Conservation (phyloP, 2,329 filamentous ascomycete genomes). For the Colletotrichum paranaense region DNA sequence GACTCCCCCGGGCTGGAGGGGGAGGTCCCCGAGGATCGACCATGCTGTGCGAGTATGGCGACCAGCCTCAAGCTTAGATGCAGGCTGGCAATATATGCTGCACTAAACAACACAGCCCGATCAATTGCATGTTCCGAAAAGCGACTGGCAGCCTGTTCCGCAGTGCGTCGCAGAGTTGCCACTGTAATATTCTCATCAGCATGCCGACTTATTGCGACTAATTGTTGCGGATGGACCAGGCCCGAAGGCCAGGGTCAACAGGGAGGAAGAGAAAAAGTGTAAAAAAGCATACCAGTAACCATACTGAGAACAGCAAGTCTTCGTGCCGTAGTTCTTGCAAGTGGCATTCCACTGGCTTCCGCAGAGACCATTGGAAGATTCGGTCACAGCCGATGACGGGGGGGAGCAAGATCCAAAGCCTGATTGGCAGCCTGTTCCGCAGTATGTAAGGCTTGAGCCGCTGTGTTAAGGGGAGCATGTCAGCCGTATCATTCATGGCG, state of each 20-base stretch:
- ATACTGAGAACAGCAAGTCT: slow-evolving; percentile 49
- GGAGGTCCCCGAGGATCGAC: neutral
- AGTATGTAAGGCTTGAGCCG: slow-evolving; percentile 46
- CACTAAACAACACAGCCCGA: neutral
- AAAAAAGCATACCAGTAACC: slow-evolving; percentile 47
- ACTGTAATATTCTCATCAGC: slow-evolving; percentile 37
- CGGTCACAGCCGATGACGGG: slow-evolving; percentile 36
- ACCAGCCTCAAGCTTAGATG: slow-evolving; percentile 13
- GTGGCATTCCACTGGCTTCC: slow-evolving; percentile 45
- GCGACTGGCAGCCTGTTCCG: slow-evolving; percentile 46
- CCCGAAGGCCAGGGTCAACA: neutral
- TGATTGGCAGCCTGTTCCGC: slow-evolving; percentile 51
- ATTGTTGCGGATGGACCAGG: neutral
- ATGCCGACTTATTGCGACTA: neutral
- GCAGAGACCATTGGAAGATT: slow-evolving; percentile 52
- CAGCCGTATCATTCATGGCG: slow-evolving; percentile 13
- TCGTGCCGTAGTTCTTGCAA: slow-evolving; percentile 45
- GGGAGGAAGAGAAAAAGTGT: neutral
- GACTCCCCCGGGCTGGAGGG: neutral
- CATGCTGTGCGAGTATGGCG: slow-evolving; percentile 12
- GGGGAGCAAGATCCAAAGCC: slow-evolving; percentile 48
- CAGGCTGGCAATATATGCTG: slow-evolving; percentile 12
- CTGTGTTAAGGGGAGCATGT: slow-evolving; percentile 37
- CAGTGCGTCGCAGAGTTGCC: slow-evolving; percentile 44
- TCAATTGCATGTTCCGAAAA: slow-evolving; percentile 46